Base-by-base conservation (phyloP, 805 yeast species). In the Candida hungchunana region DNA sequence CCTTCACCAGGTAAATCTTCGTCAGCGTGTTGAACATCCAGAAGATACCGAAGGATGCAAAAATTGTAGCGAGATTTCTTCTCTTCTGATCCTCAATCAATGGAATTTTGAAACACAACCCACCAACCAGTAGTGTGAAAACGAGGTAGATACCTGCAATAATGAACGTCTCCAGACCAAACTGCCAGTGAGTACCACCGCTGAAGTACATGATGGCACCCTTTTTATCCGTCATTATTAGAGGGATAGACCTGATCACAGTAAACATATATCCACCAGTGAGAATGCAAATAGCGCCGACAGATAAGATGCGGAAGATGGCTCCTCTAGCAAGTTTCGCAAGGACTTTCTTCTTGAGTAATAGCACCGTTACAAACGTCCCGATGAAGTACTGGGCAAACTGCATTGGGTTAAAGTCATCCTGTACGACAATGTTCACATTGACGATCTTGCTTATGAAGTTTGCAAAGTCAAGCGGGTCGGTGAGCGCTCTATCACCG, bases 211-310 rank as follows among this genome's bases (percentile, higher is more conserved):
- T 71, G 3, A 79, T 53, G n/a, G 63, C 59, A 10, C 73, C 75
- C 3, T 73, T 51, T 3, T 68, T 74, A 48, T 71, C 63, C 36
- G 62, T 64, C 1, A 80, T 77, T 14, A 83, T 44, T 32, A 84
- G 75, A 3, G 90, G 87, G 1, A 78, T 75, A 1, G 68, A 67
- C 46, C 79, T 66, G 34, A 79, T 77, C 18, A 70, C 58, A 1
- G 82, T 71, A 53, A 77, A 84, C 59, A 75, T 79, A 46, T 73
- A 73, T 1, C 94, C 94, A 23, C 82, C 67, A 9, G 73, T 58
- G 34, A 75, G 71, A 2, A 68, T 39, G 26, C 73, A 52, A 11
- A 77, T 67, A 2, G 64, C 44, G 5, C 59, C 41, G 5, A 78
- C 55, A 3, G 71, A 48, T 1, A 67, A n/a, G 16, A 63, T 44